A percentile compares a stretch with the other conserved stretches of the same genome.
These are phyloP conservation scores for Naegleria lovaniensis DNA, from an alignment of 208 protist genomes.

Conservation along the genomic window DNA sequence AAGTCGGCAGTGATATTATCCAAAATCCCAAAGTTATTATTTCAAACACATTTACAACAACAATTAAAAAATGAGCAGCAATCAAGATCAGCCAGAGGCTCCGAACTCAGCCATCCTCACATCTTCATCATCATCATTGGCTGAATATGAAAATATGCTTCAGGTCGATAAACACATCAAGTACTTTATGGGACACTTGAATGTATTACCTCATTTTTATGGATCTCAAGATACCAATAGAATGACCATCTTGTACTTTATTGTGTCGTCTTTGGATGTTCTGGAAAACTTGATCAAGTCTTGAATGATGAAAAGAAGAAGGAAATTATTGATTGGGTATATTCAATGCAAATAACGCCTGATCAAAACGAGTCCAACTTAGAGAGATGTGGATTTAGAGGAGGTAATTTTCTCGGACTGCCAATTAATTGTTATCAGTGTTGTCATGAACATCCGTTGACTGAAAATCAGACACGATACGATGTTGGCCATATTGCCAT, in stretches of 20 bases:
- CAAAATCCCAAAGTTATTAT: too few relatives aligned
- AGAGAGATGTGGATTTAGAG: constrained; percentile 40
- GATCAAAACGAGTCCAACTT: constrained; percentile 9
- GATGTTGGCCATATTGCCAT: constrained; percentile 47
- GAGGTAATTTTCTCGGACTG: not conserved
- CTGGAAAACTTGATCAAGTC: constrained; percentile 34
- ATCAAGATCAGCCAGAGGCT: too few relatives aligned
- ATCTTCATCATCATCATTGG: not conserved
- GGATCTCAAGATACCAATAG: constrained; percentile 30
- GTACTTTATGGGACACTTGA: constrained; percentile 29
- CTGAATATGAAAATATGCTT: not conserved
- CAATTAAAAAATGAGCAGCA: not conserved
- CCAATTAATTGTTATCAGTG: not conserved
- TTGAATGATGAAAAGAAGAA: constrained; percentile 15
- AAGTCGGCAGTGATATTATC: too few relatives aligned
- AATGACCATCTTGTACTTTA: constrained; percentile 45
- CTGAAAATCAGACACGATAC: not conserved
- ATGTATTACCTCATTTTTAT: constrained; percentile 28
- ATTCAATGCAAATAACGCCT: constrained; percentile 43
- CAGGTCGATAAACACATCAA: constrained; percentile 32
- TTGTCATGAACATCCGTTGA: not conserved
- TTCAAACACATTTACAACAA: too few relatives aligned
- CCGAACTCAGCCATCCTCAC: not conserved
- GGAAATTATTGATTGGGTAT: constrained; percentile 49
- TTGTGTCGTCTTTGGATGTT: constrained; percentile 43